These are phyloP conservation scores for Phytophthora sp. DNA, from an alignment of 352 stramenopile genomes.

Conservation along the genomic window DNA sequence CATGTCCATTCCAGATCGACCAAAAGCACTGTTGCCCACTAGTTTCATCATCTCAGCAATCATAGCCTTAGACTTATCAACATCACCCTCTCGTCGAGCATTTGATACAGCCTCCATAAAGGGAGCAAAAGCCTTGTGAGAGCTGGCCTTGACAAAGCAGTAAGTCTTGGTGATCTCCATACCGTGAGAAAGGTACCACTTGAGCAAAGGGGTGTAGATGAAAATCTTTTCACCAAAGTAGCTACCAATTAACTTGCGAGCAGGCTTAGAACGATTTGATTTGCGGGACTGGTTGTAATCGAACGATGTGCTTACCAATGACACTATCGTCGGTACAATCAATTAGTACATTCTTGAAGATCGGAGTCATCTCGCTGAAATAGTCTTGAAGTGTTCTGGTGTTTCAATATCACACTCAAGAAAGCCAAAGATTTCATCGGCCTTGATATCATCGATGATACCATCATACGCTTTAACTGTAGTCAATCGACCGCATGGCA, in stretches of 20 bases:
- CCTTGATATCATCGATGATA: no score
- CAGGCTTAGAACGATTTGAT: not conserved
- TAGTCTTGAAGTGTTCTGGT: not conserved
- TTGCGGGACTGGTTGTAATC: not conserved
- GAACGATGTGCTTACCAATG: not conserved
- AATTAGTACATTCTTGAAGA: no score
- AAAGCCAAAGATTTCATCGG: not conserved
- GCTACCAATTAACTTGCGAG: slow-evolving; percentile 5
- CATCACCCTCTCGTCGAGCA: not conserved
- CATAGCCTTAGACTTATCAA: not conserved
- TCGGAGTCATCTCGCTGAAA: not conserved
- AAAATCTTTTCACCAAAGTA: not conserved
- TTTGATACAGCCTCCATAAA: slow-evolving; percentile 4
- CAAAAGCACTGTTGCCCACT: no score
- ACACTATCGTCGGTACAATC: not conserved
- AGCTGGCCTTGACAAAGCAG: no score
- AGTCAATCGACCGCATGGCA: not conserved
- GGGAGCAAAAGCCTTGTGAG: not conserved
- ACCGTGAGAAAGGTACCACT: no score
- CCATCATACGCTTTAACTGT: no score
- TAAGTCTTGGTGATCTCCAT: no score
- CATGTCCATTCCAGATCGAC: no score
- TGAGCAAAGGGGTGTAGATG: no score
- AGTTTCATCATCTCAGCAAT: no score
- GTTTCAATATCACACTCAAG: slow-evolving; percentile 1